These are phyloP conservation scores for Chlamydomonas schloesseri DNA, from an alignment of 139 green algal species.

Conservation along the genomic window DNA sequence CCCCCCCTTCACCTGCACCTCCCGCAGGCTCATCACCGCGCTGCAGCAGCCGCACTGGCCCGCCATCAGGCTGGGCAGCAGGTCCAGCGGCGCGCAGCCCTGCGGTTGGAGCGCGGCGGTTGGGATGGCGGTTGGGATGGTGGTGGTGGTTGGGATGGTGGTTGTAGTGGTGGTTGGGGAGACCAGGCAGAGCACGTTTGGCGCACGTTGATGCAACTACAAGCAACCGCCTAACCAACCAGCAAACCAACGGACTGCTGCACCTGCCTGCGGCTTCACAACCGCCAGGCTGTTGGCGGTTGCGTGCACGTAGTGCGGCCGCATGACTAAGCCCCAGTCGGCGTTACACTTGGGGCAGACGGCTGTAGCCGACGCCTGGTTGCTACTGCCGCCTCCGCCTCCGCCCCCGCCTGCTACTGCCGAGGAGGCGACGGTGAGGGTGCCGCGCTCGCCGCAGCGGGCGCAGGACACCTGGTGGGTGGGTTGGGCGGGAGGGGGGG, in stretches of 20 bases:
- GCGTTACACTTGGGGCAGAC: background rate
- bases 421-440: background rate
- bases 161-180: no score
- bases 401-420: constrained; percentile 8
- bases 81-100: constrained; percentile 49
- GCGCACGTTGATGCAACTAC: no score
- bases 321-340: constrained; percentile 3
- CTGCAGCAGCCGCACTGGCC: constrained; percentile 55
- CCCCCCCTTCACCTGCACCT: constrained; percentile 51
- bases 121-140: background rate
- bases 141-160: background rate
- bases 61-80: constrained; percentile 50
- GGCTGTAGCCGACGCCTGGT: background rate
- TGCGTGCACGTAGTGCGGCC: constrained; percentile 39
- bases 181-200: no score
- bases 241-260: no score
- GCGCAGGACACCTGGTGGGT: constrained; percentile 18
- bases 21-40: constrained; percentile 50
- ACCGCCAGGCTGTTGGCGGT: constrained; percentile 37
- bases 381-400: background rate
- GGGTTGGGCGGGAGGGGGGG: background rate
- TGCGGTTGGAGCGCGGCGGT: background rate
- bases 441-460: constrained; percentile 11
- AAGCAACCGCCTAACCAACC: no score
- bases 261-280: constrained; percentile 29